phyloP scores from a whole-genome alignment of 495 filamentous ascomycete genomes.

The Hypoxylon subgilvum region DNA sequence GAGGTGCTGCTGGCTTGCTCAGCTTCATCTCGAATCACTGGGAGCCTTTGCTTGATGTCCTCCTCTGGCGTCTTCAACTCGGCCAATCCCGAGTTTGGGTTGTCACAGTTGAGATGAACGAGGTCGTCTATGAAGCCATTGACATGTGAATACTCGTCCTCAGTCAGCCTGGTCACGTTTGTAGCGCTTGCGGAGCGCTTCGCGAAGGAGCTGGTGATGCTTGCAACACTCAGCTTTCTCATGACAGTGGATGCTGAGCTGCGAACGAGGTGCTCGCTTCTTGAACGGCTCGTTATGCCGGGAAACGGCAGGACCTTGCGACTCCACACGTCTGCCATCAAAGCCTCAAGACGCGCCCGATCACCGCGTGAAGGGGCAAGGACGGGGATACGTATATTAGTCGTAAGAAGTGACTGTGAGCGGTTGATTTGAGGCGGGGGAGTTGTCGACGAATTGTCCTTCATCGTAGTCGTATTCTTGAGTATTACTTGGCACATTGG shows the following conservation, averaged over 20 bases:
- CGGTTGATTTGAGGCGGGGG: constrained; percentile 62
- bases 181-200: constrained; percentile 57
- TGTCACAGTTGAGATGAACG: constrained; percentile 30
- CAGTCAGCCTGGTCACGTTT: constrained; percentile 21
- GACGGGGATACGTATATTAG: constrained; percentile 64
- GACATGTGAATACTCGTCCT: constrained; percentile 28
- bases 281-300: constrained; percentile 72
- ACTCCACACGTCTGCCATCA: constrained; percentile 82
- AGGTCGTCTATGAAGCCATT: constrained; percentile 31
- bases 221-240: constrained; percentile 79
- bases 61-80: constrained; percentile 24
- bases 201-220: constrained; percentile 67
- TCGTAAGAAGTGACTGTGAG: constrained; percentile 72
- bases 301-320: constrained; percentile 82
- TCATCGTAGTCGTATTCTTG: constrained; percentile 80
- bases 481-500: constrained; percentile 79
- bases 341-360: constrained; percentile 75
- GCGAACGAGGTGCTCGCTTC: constrained; percentile 69
- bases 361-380: constrained; percentile 74
- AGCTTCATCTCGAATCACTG: constrained; percentile 49
- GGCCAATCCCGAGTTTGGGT: constrained; percentile 3
- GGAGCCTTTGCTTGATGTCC: constrained; percentile 31
- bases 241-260: constrained; percentile 78
- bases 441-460: constrained; percentile 52
- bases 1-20: constrained; percentile 36